phyloP scores from a whole-genome alignment of 148 eudicot genomes.

The Silene uniflora region DNA sequence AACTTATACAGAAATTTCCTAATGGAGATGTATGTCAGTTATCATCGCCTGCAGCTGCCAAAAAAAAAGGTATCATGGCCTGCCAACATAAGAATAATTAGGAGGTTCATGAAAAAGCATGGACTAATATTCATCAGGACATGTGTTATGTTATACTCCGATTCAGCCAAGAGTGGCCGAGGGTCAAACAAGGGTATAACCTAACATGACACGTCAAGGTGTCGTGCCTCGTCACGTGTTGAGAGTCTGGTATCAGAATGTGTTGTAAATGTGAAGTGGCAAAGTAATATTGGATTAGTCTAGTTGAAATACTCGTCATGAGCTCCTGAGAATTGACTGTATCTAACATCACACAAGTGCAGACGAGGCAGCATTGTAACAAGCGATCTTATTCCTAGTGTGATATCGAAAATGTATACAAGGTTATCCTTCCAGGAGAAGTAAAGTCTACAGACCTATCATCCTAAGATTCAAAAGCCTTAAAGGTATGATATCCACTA shows the following conservation, averaged over 20 bases:
- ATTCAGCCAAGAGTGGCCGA: no score
- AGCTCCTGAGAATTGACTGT: not conserved
- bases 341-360: not conserved
- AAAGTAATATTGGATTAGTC: not conserved
- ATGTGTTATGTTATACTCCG: no score
- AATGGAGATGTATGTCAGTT: no score
- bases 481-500: slow-evolving; percentile 8
- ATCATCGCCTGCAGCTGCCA: no score
- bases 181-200: no score
- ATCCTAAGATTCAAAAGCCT: not conserved
- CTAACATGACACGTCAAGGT: not conserved
- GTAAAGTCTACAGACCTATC: not conserved
- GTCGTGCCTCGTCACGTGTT: no score
- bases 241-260: no score
- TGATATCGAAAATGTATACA: not conserved
- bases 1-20: no score
- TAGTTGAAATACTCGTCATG: not conserved
- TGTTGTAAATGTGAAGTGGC: not conserved
- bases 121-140: no score
- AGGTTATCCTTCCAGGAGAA: not conserved
- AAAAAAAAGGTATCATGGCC: no score
- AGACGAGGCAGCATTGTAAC: not conserved
- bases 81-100: no score
- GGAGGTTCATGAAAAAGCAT: no score
- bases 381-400: not conserved